Evolutionary conservation across 495 filamentous ascomycete genomes (phyloP), one percentile per base, ranked within the genome.

Genomic region (Penicillium odoratum): DNA sequence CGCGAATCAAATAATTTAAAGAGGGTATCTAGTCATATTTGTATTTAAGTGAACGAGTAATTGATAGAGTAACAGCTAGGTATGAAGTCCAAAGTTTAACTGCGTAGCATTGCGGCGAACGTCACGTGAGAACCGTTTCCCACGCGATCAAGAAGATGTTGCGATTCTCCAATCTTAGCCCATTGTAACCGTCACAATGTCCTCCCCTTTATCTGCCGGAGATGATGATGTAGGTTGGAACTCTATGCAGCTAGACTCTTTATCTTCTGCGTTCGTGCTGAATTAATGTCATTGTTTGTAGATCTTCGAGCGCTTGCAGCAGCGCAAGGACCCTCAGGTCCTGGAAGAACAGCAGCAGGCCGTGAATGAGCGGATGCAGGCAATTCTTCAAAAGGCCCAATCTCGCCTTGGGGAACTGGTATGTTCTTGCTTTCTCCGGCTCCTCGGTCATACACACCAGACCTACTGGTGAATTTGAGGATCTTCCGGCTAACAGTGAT

Each of bases 221-320:
- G 77, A 79, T 69, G 74, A 73, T 57, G 74, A 74, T 51, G 77
- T 79, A 69, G 13, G 58, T 49, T 21, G 2, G 2, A 21, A 2
- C 21, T 21, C 2, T 21, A 21, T 21, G 21, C 21, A 21, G 21
- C 21, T 21, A 21, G 21, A 21, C 21, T 21, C 1, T 2, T 21
- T 1, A 38, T 3, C 57, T 30, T 47, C 16, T 42, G 11, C 47
- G 30, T 47, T 30, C 18, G 4, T 11, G 36, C 36, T 29, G 42
- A 38, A 31, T 33, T 49, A 49, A 55, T 40, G 7, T 16, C 15
- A 6, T n/a, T 40, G 10, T 31, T 16, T 33, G 49, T 69, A 86
- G 87, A 81, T 87, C 78, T 88, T 88, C 75, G 82, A 83, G 58
- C 80, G 77, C 63, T 79, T 92, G 52, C 84, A 82, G 68, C 78